These are phyloP conservation scores for Penicillium expansum DNA, from an alignment of 2,329 filamentous ascomycete genomes.

Conservation along the genomic window DNA sequence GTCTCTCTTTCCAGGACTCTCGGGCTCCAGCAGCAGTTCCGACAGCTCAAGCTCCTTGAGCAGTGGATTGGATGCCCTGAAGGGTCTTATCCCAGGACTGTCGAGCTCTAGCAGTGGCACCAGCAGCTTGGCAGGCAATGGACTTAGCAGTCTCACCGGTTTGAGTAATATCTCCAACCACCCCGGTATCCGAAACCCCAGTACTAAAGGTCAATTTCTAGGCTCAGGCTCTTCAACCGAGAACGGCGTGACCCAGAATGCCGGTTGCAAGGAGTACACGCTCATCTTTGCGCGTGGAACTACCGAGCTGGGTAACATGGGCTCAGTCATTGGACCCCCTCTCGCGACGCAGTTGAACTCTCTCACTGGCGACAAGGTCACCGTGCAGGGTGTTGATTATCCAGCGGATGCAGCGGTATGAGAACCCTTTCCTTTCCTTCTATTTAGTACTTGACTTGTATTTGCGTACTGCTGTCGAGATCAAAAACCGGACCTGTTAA, in stretches of 20 bases:
- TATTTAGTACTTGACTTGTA: neutral
- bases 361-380: slow-evolving; percentile 27
- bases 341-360: slow-evolving; percentile 27
- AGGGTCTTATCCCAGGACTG: neutral
- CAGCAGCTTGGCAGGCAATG: neutral
- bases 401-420: slow-evolving; percentile 27
- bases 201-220: slow-evolving; percentile 14
- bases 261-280: slow-evolving; percentile 43
- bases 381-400: slow-evolving; percentile 36
- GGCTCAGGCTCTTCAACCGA: slow-evolving; percentile 28
- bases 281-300: slow-evolving; percentile 47
- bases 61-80: neutral
- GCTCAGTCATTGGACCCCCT: slow-evolving; percentile 41
- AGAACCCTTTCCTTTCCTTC: neutral
- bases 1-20: neutral
- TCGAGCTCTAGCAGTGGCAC: neutral
- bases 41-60: neutral
- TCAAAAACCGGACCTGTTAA: neutral
- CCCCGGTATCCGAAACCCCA: neutral
- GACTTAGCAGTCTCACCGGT: slow-evolving; percentile 2
- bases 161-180: neutral
- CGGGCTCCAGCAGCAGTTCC: neutral
- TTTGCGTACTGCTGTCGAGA: neutral
- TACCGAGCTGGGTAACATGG: slow-evolving; percentile 45
- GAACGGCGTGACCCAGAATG: slow-evolving; percentile 41